Conservation (phyloP, 2,329 filamentous ascomycete species). For the Cladosporium austrohemisphaericum region DNA sequence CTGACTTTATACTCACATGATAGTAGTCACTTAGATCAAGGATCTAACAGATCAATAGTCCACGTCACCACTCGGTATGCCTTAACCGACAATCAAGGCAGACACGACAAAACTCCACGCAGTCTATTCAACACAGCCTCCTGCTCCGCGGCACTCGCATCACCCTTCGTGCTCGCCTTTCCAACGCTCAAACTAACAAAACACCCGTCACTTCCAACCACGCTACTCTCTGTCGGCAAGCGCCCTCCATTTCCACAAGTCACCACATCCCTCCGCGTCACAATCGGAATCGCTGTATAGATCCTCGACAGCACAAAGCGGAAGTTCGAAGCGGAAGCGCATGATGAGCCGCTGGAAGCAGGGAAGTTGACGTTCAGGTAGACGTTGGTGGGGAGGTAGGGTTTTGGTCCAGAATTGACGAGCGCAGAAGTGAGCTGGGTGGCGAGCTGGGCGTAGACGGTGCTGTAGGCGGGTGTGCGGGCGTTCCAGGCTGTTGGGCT, state of each 20-base stretch:
- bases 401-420: slow-evolving; percentile 54
- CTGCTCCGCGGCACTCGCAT: slow-evolving; percentile 52
- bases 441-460: slow-evolving; percentile 62
- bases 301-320: slow-evolving; percentile 63
- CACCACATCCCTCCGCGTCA: slow-evolving; percentile 49
- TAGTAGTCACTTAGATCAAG: not conserved
- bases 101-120: slow-evolving; percentile 45
- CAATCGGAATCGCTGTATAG: slow-evolving; percentile 40
- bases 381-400: slow-evolving; percentile 59
- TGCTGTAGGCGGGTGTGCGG: slow-evolving; percentile 48
- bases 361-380: slow-evolving; percentile 71
- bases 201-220: slow-evolving; percentile 53
- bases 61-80: no score
- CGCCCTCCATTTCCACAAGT: slow-evolving; percentile 52
- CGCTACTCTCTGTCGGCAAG: slow-evolving; percentile 57
- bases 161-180: slow-evolving; percentile 57
- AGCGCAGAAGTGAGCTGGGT: slow-evolving; percentile 52
- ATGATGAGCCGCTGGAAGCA: slow-evolving; percentile 44
- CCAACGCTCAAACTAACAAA: slow-evolving; percentile 62
- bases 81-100: no score
- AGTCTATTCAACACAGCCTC: slow-evolving; percentile 51
- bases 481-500: slow-evolving; percentile 53
- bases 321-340: slow-evolving; percentile 53
- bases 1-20: not conserved
- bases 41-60: not conserved